Base-by-base conservation (phyloP, 1,284 basidiomycete genomes). In the Schizophyllum commune region DNA sequence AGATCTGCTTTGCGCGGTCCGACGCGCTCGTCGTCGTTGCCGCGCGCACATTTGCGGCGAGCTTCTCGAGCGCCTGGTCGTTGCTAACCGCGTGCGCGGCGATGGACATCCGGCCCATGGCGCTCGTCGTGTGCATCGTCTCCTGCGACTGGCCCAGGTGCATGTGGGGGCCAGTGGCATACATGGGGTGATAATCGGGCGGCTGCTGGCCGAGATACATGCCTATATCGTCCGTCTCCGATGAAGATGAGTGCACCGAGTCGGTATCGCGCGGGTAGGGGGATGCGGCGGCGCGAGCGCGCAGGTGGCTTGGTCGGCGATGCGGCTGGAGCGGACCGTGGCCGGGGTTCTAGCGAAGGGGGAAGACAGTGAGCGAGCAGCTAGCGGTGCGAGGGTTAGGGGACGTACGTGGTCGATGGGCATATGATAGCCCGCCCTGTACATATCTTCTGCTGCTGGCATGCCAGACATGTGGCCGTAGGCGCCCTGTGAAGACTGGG, bases 11-110 rank as follows among this genome's bases (percentile, higher is more conserved):
- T 57, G 91, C 91, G 69, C 91, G 78, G 73, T 93, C 91, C 11
- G 91, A 92, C 56, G 91, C 91, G 70, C 89, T 92, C 51, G 91
- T 93, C 13, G 91, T 93, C 2, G 91, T 93, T 11, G 91, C 91
- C 39, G 89, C 89, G 54, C 91, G 85, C 58, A 93, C 91, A 68
- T 92, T 92, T 59, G 87, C 88, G 7, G 91, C 91, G 60, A 93
- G 78, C 75, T 92, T 92, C 76, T 93, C 91, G 63, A 92, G 79
- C 17, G 84, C 84, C 66, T 91, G 88, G 74, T 90, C 87, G 58
- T 84, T 80, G 66, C 79, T 84, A 8, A 47, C 39, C 13, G 39
- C 39, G 39, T 47, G 39, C 15, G 53, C 27, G 20, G 53, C 53
- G 71, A 92, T 73, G 20, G 84, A 79, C 86, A 91, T 87, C 62